Base-by-base conservation (phyloP, 2,329 filamentous ascomycete genomes). In the Aspergillus unguis region DNA sequence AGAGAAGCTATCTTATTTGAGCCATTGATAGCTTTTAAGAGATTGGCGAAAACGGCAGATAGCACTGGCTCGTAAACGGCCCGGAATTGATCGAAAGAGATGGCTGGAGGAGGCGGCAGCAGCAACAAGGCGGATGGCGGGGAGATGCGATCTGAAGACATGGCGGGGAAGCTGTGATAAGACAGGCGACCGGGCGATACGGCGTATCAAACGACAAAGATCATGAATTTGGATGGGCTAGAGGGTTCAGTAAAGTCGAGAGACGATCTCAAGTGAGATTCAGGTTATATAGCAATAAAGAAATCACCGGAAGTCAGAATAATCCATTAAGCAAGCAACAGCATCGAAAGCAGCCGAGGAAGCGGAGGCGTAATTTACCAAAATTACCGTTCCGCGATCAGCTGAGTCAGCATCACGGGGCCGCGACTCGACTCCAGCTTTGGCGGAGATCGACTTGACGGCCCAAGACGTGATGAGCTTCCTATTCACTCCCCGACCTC, bases 11-110 rank as follows among this genome's bases (percentile, higher is more conserved):
- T 68, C 48, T 8, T 71, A 62, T 59, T 65, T 31, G 65, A 61
- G 32, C 62, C 64, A 50, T 64, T 59, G 9, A 72, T 50, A 8
- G 54, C 50, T 17, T 69, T 63, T 44, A 74, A 77, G 23, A 85
- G 69, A 44, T 73, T 76, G 23, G 75, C 66, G 55, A 87, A 75
- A 41, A 80, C 77, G 7, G 78, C 73, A 47, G 77, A 77, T 38
- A 89, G 68, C 2, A 85, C 71, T n/a, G 78, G 75, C 32, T 78
- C 77, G 65, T 88, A 89, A 40, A 83, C 81, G 29, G 80, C 78
- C 55, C 75, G 77, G 56, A 90, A 74, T 1, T 78, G 67, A 8
- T 72, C 65, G 42, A 77, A 73, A 10, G 74, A 77, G 44, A 79
- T 73, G 6, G 83, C 81, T 29, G 77, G 73, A 28, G 85, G 84